Conservation (phyloP, 306 rosid genomes). For the Vigna angularis region DNA sequence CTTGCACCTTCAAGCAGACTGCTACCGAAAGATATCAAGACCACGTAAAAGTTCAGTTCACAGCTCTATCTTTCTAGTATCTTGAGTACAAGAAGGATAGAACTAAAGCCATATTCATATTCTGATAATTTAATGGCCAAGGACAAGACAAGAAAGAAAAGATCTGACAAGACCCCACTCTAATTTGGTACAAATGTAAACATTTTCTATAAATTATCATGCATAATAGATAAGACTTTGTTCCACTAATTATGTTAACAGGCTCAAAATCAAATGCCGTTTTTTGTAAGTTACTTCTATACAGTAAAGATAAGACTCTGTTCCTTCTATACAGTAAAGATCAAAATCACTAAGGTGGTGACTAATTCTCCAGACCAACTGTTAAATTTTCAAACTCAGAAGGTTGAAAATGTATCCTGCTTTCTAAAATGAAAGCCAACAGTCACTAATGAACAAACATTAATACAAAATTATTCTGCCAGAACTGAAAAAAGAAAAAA, state of each 20-base stretch:
- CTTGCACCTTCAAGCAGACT: conserved; percentile 9
- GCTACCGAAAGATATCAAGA: conserved; percentile 7
- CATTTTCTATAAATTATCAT: conserved; percentile 4
- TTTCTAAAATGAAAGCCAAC: conserved; percentile 17
- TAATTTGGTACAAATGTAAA: conserved; percentile 17
- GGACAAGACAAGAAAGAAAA: conserved; percentile 20
- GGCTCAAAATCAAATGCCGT: conserved; percentile 5
- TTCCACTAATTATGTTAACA: conserved; percentile 8
- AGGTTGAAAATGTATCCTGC: background rate
- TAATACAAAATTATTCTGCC: conserved; percentile 1
- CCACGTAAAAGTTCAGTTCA: conserved; percentile 25
- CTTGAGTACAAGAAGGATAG: conserved; percentile 19
- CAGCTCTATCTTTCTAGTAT: conserved; percentile 6
- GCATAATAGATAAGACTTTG: conserved; percentile 9
- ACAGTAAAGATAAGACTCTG: no score
- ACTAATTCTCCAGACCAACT: conserved; percentile 4
- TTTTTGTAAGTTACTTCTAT: background rate
- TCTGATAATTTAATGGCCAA: conserved; percentile 9
- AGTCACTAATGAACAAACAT: conserved; percentile 20
- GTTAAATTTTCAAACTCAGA: conserved; percentile 38
- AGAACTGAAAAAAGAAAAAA: background rate
- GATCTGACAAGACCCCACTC: background rate
- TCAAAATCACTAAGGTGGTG: conserved; percentile 25
- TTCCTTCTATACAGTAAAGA: background rate
- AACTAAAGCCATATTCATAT: conserved; percentile 1